Evolutionary conservation across 2,329 filamentous ascomycete genomes (phyloP), one percentile per base, ranked within the genome.

Genomic region (Periconia sp.): DNA sequence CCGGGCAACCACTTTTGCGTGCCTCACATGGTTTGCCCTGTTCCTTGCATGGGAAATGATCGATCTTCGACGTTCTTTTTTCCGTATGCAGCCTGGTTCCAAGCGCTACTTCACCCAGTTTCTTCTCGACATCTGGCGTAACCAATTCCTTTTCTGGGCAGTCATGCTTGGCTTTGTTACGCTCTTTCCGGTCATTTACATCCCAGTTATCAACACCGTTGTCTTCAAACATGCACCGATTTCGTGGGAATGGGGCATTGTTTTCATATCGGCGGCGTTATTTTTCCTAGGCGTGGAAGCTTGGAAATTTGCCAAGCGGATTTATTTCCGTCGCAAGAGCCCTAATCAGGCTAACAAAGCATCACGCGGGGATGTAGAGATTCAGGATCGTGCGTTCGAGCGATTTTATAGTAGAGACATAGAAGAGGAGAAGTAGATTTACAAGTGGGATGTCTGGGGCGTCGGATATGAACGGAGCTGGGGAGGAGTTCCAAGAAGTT

Each of bases 41-140:
- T 89, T 91, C 76, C 78, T 90, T 6, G 88, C 89, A 0, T 92
- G 89, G 89, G 88, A 91, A 70, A 87, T 90, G 81, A 81, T 90
- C 55, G 81, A 89, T 64, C 82, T 88, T 74, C 85, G 88, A 19
- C 83, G 86, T 42, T 87, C 83, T 9, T 89, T 91, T 77, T 91
- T 91, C 81, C 80, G 83, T 63, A 88, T 90, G 84, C 83, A 89
- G 63, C 85, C 87, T 0, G 77, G 77, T n/a, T 82, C 80, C 19
- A 84, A 82, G 63, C 76, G 74, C 45, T 83, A 84, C 51, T 61
- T 64, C 47, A 69, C 66, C 1, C 84, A 88, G 63, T 90, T 86
- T 85, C 79, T 84, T 62, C 63, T 79, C 52, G 85, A 89, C 62
- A 78, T 90, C 48, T 89, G 86, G 86, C 77, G 82, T 57, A 91